Evolutionary conservation across 768 basidiomycete species (phyloP).

Genomic region (Leccinum truebloodii): DNA sequence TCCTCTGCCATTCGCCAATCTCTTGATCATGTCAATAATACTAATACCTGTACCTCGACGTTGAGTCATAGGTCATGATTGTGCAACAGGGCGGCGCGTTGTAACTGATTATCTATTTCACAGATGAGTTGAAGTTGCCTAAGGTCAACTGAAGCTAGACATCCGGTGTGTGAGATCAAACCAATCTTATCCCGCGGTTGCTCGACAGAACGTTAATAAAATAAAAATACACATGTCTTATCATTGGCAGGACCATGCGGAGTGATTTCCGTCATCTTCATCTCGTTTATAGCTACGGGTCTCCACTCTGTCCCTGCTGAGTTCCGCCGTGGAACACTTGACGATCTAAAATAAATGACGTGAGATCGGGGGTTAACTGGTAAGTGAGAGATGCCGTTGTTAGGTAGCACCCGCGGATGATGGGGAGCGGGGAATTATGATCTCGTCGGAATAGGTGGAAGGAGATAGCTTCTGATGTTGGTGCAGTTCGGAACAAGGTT

Average conservation of each 20-base stretch:
- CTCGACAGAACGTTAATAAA: too few relatives aligned
- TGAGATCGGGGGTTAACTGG: too few relatives aligned
- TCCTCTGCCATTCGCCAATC: background rate
- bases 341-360: background rate
- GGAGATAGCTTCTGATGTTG: background rate
- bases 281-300: background rate
- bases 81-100: too few relatives aligned
- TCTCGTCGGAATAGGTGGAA: background rate
- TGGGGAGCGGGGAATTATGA: background rate
- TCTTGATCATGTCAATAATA: background rate
- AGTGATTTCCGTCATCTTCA: background rate
- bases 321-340: background rate
- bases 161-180: background rate
- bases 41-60: background rate
- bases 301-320: background rate
- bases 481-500: background rate
- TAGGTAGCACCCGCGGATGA: background rate
- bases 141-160: background rate
- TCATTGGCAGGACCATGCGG: background rate
- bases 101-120: background rate
- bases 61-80: background rate
- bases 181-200: background rate
- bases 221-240: background rate
- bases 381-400: background rate
- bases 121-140: background rate